A percentile compares a stretch with the other conserved stretches of the same genome.
phyloP scores from a whole-genome alignment of 176 grass and related monocot species.

The Bolboschoenus planiculmis region DNA sequence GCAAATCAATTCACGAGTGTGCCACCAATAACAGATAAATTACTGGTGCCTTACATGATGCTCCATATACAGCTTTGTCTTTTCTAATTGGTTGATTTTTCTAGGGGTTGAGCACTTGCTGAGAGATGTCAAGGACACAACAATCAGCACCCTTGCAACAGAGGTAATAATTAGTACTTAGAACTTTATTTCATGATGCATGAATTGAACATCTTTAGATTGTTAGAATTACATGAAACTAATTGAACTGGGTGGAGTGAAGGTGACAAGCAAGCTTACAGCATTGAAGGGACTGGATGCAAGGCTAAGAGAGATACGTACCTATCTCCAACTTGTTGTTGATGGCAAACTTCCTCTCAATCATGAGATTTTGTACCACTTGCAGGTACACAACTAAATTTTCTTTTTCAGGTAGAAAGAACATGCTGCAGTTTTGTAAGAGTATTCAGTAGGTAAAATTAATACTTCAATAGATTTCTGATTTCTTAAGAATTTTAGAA shows the following conservation, averaged over 20 bases:
- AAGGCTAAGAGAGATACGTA: slow-evolving; percentile 71
- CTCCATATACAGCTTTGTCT: not conserved
- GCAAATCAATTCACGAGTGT: not conserved
- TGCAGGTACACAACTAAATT: slow-evolving; percentile 48
- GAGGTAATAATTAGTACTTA: slow-evolving; percentile 45
- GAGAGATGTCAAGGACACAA: slow-evolving; percentile 94
- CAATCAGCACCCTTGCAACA: slow-evolving; percentile 89
- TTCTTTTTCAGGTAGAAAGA: not conserved
- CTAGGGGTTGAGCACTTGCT: slow-evolving; percentile 93
- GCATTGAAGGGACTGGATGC: slow-evolving; percentile 86
- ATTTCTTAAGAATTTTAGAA: not conserved
- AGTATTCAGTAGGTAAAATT: not conserved
- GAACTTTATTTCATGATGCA: not conserved
- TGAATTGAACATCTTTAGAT: not conserved
- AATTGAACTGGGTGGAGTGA: slow-evolving; percentile 17
- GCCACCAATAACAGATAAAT: not conserved
- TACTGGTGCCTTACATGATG: not conserved
- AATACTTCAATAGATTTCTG: not conserved
- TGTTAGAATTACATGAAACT: slow-evolving; percentile 4
- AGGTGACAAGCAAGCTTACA: slow-evolving; percentile 87
- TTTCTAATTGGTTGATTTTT: slow-evolving; percentile 3
- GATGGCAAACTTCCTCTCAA: slow-evolving; percentile 90
- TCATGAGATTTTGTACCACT: slow-evolving; percentile 94
- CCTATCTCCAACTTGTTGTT: slow-evolving; percentile 85
- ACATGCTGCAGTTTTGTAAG: not conserved